Base-by-base conservation (phyloP, 2,329 filamentous ascomycete genomes). In the Colletotrichum eremochloae region DNA sequence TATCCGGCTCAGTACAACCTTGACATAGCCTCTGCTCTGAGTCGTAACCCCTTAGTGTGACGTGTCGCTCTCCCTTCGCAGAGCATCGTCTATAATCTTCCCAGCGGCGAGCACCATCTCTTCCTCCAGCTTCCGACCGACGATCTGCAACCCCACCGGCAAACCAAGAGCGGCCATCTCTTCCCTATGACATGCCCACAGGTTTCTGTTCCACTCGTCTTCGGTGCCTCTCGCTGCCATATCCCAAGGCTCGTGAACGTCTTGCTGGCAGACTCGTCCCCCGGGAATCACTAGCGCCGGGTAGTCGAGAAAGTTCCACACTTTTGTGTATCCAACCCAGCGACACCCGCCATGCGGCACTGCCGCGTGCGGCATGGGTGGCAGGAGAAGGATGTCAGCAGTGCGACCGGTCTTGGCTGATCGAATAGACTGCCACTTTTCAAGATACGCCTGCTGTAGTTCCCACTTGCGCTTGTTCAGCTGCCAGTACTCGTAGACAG, bases 401-500 rank as follows among this genome's bases (percentile, higher is more conserved):
- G 76, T 74, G 6, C 80, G 81, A 0, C 86, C 88, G 0, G 85
- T 85, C 0, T 44, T 73, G 0, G 81, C 77, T 3, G 85, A 87
- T 20, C 76, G 80, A 0, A 82, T 80, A 0, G 77, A 77, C 56
- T 86, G 86, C 90, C 90, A 92, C 69, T 89, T 87, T 61, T 90
- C 84, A 1, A 91, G 82, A 67, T 90, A 71, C 1, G 42, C 52
- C 14, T 71, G 68, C 57, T 71, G 68, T 33, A 57, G 9, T 91
- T 80, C 81, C 36, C 83, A 68, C 76, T 92, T 92, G 36, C 84
- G 83, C 72, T 83, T 88, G 79, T 92, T 92, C 8, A 93, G 82
- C 75, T 92, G 89, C 91, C 90, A 93, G 79, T 92, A 93, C 5
- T 90, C 83, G 69, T 89, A 91, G 0, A 92, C 89, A 0, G 88